A percentile compares a stretch with the other conserved stretches of the same genome.
Evolutionary conservation across 176 grass and related monocot species (phyloP).

Genomic region (Oryza australiensis): DNA sequence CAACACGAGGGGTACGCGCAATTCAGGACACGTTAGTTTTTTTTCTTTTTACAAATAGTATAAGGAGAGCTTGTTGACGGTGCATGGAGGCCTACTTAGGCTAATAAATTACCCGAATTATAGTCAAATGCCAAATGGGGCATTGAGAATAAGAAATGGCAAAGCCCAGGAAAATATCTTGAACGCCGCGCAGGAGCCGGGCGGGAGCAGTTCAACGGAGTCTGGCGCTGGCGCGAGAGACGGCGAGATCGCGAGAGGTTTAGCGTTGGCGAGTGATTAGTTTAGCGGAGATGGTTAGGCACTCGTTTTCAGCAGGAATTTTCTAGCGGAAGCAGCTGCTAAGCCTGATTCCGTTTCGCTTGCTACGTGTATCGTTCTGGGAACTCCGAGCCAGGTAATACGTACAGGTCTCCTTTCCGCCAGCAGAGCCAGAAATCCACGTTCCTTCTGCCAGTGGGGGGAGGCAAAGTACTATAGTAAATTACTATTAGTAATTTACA

Average conservation of each 20-base stretch:
- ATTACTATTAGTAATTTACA: too few relatives aligned
- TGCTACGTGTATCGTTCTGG: neutral
- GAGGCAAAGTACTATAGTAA: too few relatives aligned
- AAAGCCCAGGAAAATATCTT: constrained; percentile 27
- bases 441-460: too few relatives aligned
- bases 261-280: neutral
- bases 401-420: neutral
- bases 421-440: neutral
- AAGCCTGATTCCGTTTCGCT: neutral
- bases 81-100: too few relatives aligned
- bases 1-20: too few relatives aligned
- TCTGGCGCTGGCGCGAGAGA: neutral
- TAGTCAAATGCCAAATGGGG: too few relatives aligned
- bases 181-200: too few relatives aligned
- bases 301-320: constrained; percentile 6
- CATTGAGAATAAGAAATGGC: neutral
- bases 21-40: too few relatives aligned
- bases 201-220: neutral
- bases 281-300: neutral
- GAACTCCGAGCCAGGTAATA: neutral
- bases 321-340: neutral
- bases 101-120: too few relatives aligned
- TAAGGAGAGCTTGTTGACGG: too few relatives aligned
- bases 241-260: too few relatives aligned
- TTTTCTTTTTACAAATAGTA: too few relatives aligned